Percentiles rank a stretch among this genome's conserved stretches.
Evolutionary conservation across 2,329 filamentous ascomycete genomes (phyloP).

Genomic region (Triangularia setosa): DNA sequence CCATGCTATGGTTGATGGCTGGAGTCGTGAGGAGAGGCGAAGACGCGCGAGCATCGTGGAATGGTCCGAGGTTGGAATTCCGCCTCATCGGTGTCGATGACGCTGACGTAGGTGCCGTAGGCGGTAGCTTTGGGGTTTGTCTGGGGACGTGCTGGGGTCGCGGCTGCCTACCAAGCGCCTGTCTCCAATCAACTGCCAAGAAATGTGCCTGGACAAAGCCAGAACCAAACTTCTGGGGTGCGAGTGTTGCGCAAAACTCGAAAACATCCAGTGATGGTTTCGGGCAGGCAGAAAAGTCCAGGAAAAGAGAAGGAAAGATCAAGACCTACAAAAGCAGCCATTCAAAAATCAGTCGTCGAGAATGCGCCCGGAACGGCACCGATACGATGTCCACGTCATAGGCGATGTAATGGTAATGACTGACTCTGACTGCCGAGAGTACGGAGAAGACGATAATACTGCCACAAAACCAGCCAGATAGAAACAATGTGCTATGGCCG

Average conservation of each 20-base stretch:
- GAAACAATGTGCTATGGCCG: background rate
- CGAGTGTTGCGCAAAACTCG: background rate
- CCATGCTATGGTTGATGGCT: background rate
- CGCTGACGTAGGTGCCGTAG: background rate
- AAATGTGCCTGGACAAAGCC: background rate
- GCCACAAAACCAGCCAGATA: background rate
- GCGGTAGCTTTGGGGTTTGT: background rate
- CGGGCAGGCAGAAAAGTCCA: background rate
- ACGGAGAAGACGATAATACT: background rate
- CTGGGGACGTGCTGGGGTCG: background rate
- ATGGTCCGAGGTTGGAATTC: background rate
- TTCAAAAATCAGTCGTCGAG: slow-evolving; percentile 14
- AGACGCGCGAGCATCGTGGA: background rate
- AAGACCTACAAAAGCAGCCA: slow-evolving; percentile 36
- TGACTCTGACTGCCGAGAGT: background rate
- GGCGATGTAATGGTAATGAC: slow-evolving; percentile 7
- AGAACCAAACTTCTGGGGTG: background rate
- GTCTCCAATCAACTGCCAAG: background rate
- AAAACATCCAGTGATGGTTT: background rate
- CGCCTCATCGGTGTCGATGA: background rate
- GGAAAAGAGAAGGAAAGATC: slow-evolving; percentile 4
- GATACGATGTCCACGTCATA: slow-evolving; percentile 19
- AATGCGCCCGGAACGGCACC: slow-evolving; percentile 11
- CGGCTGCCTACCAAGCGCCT: background rate
- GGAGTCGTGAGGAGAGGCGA: background rate